Evolutionary conservation across 2,329 filamentous ascomycete species (phyloP), one percentile per base, ranked within the genome.

Genomic region (Xylaria sp.): DNA sequence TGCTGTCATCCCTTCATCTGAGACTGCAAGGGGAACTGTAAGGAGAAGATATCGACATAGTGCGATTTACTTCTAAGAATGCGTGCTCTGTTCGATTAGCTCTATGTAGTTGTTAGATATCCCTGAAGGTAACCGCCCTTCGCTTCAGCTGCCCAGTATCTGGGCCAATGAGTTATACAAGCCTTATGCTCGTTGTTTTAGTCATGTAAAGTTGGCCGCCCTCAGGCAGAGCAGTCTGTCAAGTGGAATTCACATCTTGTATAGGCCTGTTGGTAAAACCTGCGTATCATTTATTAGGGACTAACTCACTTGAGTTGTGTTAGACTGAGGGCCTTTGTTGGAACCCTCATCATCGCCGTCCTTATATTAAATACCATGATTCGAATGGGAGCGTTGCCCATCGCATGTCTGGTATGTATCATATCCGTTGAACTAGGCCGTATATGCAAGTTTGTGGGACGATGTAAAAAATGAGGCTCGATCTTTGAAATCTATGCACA

Each of bases 401-500:
- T 54, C 24, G 36, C 48, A 57, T 60, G 19, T 68, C 54, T 59
- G 17, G 51, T 61, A 56, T 48, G 47, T 24, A 19, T 47, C 24
- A 9, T 14, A 27, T 51, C 57, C 11, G 24, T 19, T 5, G 32
- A 47, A 32, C 36, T 5, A 9, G 45, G 8, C 21, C n/a, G 17
- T 17, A 32, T 5, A 12, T 53, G 27, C 50, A 32, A 19, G n/a
- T 8, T n/a, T 6, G 42, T 24, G 48, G 53, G 51, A 39, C 24
- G 34, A 42, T 21, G 42, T 45, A 60, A 56, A 58, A 53, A 59
- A 32, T 47, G 1, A 57, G 48, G 55, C 34, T 60, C 54, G 59
- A 55, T 63, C 21, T 61, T 67, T 14, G 36, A 57, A 65, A 60
- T 65, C 56, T 75, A 70, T 75, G 71, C 71, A 71, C 74, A 75